Evolutionary conservation across 2,329 filamentous ascomycete species (phyloP).

Genomic region (Exophiala phaeomuriformis): DNA sequence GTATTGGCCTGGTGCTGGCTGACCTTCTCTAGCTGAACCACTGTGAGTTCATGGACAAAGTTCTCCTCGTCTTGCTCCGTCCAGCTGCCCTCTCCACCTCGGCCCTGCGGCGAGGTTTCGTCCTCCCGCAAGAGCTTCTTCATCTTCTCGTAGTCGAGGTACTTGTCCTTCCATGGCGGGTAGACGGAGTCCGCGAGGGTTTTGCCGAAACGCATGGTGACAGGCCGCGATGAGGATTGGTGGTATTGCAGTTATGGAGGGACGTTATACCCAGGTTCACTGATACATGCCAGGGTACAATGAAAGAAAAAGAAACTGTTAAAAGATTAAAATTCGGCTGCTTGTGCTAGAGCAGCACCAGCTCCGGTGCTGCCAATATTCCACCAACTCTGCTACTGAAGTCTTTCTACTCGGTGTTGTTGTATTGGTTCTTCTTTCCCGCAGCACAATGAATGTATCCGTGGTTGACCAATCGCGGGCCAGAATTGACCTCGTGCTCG

Average conservation of each 20-base stretch:
- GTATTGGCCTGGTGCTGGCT: constrained; percentile 78
- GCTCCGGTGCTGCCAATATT: too few species aligned
- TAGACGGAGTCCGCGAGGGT: constrained; percentile 76
- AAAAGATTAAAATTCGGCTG: too few species aligned
- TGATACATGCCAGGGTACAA: too few species aligned
- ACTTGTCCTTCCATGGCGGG: constrained; percentile 81
- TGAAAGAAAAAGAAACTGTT: too few species aligned
- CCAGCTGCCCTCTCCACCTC: constrained; percentile 59
- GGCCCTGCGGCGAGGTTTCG: constrained; percentile 42
- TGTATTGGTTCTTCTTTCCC: not conserved
- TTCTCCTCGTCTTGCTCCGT: constrained; percentile 87
- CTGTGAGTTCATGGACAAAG: constrained; percentile 93
- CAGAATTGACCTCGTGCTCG: not conserved
- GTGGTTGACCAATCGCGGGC: constrained; percentile 5
- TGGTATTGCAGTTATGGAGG: not conserved
- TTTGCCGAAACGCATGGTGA: constrained; percentile 80
- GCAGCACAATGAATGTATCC: not conserved
- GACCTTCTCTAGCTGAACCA: constrained; percentile 91
- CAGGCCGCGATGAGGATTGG: not conserved
- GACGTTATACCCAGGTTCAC: too few species aligned
- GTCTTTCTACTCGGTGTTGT: not conserved
- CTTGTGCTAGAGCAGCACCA: too few species aligned
- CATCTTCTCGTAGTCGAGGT: constrained; percentile 92
- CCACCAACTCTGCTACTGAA: too few species aligned
- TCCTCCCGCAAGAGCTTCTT: constrained; percentile 83